Evolutionary conservation across 108 stramenopile species (phyloP).

Genomic region (Mayamaea pseudoterrestris): DNA sequence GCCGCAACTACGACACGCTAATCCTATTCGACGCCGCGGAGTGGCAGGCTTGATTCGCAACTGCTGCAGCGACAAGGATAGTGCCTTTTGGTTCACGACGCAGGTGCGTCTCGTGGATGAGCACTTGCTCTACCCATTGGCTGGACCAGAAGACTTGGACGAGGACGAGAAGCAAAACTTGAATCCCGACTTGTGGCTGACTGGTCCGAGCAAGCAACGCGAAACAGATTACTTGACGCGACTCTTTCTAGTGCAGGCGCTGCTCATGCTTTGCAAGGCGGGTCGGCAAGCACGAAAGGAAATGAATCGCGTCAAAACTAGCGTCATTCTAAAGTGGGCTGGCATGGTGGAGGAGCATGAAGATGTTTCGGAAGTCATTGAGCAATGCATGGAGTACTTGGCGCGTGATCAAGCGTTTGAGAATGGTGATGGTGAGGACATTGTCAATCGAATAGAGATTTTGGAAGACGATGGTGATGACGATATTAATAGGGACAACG

Average conservation of each 20-base stretch:
- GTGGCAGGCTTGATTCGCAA: constrained; percentile 77
- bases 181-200: constrained; percentile 80
- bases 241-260: constrained; percentile 49
- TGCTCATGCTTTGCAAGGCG: constrained; percentile 57
- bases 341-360: constrained; percentile 82
- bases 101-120: constrained; percentile 43
- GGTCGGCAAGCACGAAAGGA: constrained; percentile 57
- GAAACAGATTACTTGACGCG: constrained; percentile 54
- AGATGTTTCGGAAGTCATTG: constrained; percentile 63
- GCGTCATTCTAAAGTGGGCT: constrained; percentile 69
- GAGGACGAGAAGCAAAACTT: constrained; percentile 75
- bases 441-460: too few relatives aligned
- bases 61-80: constrained; percentile 58
- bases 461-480: neutral
- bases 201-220: constrained; percentile 64
- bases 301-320: constrained; percentile 39
- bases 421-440: too few relatives aligned
- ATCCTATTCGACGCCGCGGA: constrained; percentile 65
- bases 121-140: constrained; percentile 47
- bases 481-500: too few relatives aligned
- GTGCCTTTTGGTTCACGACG: constrained; percentile 75
- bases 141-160: constrained; percentile 77
- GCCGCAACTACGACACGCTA: constrained; percentile 41
- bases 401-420: constrained; percentile 79
- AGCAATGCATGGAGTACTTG: constrained; percentile 81